Evolutionary conservation across 2,329 filamentous ascomycete species (phyloP).

Genomic region (Diplocarpon mali): DNA sequence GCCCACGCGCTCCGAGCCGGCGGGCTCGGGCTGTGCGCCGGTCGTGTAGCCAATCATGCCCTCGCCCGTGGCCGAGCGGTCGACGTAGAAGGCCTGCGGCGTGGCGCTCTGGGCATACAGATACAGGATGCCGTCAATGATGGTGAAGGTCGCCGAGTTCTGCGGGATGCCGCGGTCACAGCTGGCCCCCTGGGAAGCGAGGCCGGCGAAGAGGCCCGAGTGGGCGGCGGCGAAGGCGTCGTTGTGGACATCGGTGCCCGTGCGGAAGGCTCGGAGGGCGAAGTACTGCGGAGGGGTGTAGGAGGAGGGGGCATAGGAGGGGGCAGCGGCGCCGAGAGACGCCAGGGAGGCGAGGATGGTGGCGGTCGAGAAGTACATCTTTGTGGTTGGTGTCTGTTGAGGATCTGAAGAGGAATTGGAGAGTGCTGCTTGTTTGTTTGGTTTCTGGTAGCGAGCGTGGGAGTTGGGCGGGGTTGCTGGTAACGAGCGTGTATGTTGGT

Average conservation of each 20-base stretch:
- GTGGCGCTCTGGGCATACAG: not conserved
- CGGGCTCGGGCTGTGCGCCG: not conserved
- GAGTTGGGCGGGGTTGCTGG: no score
- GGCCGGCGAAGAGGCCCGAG: not conserved
- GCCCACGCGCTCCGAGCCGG: not conserved
- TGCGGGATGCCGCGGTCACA: not conserved
- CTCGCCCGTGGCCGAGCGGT: constrained; percentile 1
- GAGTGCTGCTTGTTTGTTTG: no score
- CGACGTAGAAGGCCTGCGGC: constrained; percentile 1
- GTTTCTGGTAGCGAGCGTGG: no score
- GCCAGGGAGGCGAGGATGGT: constrained; percentile 2
- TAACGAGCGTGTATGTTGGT: no score
- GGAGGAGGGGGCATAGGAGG: not conserved
- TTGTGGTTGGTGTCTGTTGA: no score
- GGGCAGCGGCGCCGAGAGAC: no score
- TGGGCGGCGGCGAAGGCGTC: not conserved
- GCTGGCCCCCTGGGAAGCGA: not conserved
- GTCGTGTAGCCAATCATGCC: constrained; percentile 1
- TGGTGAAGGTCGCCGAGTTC: not conserved
- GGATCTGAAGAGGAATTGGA: no score
- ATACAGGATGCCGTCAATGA: not conserved
- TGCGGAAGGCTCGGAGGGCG: constrained; percentile 1
- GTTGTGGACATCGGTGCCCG: not conserved
- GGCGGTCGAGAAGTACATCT: constrained; percentile 8
- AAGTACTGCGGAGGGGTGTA: not conserved